These are phyloP conservation scores for Pichia gijzeniarum DNA, from an alignment of 805 yeast genomes.

Conservation along the genomic window DNA sequence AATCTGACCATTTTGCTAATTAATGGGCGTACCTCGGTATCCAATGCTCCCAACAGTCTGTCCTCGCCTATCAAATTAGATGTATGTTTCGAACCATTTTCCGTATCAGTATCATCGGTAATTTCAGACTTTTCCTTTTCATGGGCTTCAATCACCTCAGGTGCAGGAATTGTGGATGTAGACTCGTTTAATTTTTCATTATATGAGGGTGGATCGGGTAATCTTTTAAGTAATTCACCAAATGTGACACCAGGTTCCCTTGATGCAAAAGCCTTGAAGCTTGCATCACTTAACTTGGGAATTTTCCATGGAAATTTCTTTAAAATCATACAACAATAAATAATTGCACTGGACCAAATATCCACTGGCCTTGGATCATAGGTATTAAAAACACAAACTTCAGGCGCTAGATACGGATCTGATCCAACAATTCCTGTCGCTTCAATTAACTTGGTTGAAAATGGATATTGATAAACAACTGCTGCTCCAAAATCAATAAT, in stretches of 20 bases:
- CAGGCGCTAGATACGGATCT: constrained; percentile 90
- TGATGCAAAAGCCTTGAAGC: constrained; percentile 77
- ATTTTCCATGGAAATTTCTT: constrained; percentile 94
- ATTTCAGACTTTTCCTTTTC: no score
- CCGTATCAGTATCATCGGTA: constrained; percentile 6
- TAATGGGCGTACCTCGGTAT: constrained; percentile 60
- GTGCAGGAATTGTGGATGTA: neutral
- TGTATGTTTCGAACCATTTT: constrained; percentile 39
- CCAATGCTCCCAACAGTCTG: constrained; percentile 62
- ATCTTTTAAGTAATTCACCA: constrained; percentile 50
- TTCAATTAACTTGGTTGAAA: constrained; percentile 62
- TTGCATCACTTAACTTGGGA: constrained; percentile 73
- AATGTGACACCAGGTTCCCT: constrained; percentile 63
- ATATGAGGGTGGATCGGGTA: constrained; percentile 43
- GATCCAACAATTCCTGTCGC: constrained; percentile 84
- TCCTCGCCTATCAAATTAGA: constrained; percentile 66
- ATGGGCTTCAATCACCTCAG: constrained; percentile 13
- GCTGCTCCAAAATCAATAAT: constrained; percentile 93
- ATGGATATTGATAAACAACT: constrained; percentile 85
- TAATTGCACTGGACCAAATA: constrained; percentile 88
- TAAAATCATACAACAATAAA: constrained; percentile 86
- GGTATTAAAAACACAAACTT: constrained; percentile 72
- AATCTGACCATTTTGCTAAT: constrained; percentile 73
- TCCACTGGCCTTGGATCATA: constrained; percentile 93
- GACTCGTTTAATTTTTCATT: constrained; percentile 10